phyloP scores from a whole-genome alignment of 345 rosid genomes.

The Lumnitzera littorea region DNA sequence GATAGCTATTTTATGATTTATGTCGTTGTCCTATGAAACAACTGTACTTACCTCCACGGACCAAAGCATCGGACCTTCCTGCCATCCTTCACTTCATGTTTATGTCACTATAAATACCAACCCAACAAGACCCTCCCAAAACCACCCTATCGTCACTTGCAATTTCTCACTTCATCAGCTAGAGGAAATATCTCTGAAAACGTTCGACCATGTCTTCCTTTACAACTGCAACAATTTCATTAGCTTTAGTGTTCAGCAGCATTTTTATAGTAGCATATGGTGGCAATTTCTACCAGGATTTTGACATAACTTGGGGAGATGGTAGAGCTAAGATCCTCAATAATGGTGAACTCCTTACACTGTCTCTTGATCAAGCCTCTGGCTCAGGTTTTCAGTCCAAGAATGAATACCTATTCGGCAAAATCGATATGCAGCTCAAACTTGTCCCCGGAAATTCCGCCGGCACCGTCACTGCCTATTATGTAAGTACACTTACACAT shows the following conservation, averaged over 20 bases:
- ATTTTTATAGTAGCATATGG: constrained; percentile 6
- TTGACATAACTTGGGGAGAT: constrained; percentile 53
- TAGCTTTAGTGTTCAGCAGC: background rate
- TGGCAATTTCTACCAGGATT: constrained; percentile 36
- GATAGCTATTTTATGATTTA: too few relatives aligned
- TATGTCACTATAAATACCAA: too few relatives aligned
- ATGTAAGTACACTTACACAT: constrained; percentile 18
- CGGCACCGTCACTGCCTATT: constrained; percentile 50
- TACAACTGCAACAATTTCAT: background rate
- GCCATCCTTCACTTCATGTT: too few relatives aligned
- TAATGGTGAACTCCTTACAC: constrained; percentile 53
- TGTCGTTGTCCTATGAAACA: too few relatives aligned
- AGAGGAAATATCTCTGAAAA: too few relatives aligned
- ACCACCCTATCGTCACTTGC: too few relatives aligned
- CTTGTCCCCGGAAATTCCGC: constrained; percentile 58
- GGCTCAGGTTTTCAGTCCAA: constrained; percentile 65
- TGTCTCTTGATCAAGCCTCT: constrained; percentile 42
- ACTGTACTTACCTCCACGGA: too few relatives aligned
- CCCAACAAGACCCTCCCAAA: too few relatives aligned
- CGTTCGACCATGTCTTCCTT: background rate
- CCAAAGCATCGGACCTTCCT: too few relatives aligned
- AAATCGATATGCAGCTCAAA: constrained; percentile 47
- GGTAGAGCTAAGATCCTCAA: constrained; percentile 49
- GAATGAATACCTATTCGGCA: constrained; percentile 46
- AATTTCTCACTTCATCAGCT: too few relatives aligned